Percentiles rank a stretch among this genome's conserved stretches.
Evolutionary conservation across 768 basidiomycete genomes (phyloP).

Genomic region (Rhizopogon roseolus): DNA sequence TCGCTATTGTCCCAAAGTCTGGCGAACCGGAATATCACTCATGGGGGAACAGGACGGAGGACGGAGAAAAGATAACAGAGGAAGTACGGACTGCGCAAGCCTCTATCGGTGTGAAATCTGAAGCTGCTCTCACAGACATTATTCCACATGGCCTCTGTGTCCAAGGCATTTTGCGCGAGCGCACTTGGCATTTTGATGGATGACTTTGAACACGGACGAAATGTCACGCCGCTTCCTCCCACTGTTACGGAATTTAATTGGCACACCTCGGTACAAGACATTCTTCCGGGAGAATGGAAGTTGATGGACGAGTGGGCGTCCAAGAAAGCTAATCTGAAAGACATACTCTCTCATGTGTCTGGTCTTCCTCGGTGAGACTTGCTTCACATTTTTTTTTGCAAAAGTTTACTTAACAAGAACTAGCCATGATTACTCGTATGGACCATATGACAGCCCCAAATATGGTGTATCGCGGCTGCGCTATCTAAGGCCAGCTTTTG

Average conservation of each 20-base stretch:
- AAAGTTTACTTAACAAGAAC: neutral
- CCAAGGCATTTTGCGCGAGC: conserved; percentile 35
- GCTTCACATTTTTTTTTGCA: neutral
- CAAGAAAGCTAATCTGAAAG: conserved; percentile 30
- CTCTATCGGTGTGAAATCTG: neutral
- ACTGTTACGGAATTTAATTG: conserved; percentile 27
- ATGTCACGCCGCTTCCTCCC: conserved; percentile 29
- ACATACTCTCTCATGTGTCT: conserved; percentile 36
- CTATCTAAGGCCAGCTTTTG: conserved; percentile 26
- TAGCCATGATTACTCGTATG: conserved; percentile 32
- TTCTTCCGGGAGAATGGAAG: conserved; percentile 36
- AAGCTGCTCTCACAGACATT: conserved; percentile 25
- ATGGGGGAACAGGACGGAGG: conserved; percentile 33
- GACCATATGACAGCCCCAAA: conserved; percentile 19
- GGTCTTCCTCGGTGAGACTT: conserved; percentile 31
- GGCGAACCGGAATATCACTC: conserved; percentile 23
- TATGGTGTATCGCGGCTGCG: conserved; percentile 20
- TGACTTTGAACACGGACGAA: conserved; percentile 31
- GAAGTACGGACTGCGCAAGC: conserved; percentile 23
- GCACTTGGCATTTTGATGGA: conserved; percentile 38
- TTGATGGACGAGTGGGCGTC: conserved; percentile 39
- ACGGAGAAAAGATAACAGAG: conserved; percentile 23
- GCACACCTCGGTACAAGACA: conserved; percentile 30
- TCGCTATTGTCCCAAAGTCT: conserved; percentile 21
- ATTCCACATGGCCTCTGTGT: conserved; percentile 32